Evolutionary conservation across 805 yeast genomes (phyloP), one percentile per base, ranked within the genome.

Genomic region (Osmozyma mogii): DNA sequence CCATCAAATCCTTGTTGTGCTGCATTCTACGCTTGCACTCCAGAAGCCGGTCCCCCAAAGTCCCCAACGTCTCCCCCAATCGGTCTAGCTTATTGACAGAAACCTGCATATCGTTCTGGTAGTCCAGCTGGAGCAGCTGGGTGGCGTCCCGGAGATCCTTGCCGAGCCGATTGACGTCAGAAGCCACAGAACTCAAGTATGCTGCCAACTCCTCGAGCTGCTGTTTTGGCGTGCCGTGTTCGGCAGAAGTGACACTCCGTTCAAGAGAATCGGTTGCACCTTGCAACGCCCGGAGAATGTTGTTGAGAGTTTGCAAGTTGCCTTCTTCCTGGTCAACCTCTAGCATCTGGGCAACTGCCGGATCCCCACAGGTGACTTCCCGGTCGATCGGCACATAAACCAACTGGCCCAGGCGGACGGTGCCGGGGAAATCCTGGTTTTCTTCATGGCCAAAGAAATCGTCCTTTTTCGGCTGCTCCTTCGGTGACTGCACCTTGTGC

Each of bases 61-160:
- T 32, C 12, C 40, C 36, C 15, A 63, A 40, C 17, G 50, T 44
- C 11, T 32, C 37, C 20, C 49, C 29, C n/a, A 63, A 38, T 12
- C 48, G 52, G 15, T 52, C 43, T 15, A 62, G 43, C 28, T 52
- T 49, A 9, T 39, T 35, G 15, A 56, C 44, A 27, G 50, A 55
- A 10, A 32, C 41, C 27, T 47, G 49, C 30, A 61, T 49, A 18
- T 52, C 52, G 5, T 36, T 37, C 17, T 48, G 45, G 37, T 52
- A 56, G 18, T 38, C 40, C 3, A 31, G 30, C 22, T 43, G 40
- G 23, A 56, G 40, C 9, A 24, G 30, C 9, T 30, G 43, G 5
- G 48, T 34, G 30, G 44, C 41, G 6, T 26, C 27, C 16, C 25
- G 29, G 16, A 61, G 38, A 11, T 44, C 37, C n/a, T 29, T 35